Conservation (phyloP, 345 rosid genomes). For the Erodium maritimum region DNA sequence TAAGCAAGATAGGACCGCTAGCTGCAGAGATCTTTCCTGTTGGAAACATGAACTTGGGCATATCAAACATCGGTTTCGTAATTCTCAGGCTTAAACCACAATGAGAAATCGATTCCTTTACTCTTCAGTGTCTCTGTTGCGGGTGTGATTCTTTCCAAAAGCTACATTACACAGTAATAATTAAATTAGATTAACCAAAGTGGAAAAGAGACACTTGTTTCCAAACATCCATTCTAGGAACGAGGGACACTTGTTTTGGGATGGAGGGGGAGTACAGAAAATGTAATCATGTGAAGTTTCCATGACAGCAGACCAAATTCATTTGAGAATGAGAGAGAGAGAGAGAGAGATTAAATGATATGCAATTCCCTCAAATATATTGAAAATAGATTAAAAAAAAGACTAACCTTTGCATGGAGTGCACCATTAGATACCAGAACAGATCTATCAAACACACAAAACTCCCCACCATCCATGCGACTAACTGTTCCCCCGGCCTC, state of each 20-base stretch:
- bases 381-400: background rate
- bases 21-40: constrained; percentile 3
- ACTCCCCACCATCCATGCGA: constrained; percentile 82
- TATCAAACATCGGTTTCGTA: constrained; percentile 52
- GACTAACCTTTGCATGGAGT: constrained; percentile 68
- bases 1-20: constrained; percentile 7
- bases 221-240: no score
- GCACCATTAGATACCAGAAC: constrained; percentile 83
- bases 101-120: constrained; percentile 76
- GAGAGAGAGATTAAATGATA: background rate
- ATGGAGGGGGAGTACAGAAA: no score
- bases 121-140: constrained; percentile 68
- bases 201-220: no score
- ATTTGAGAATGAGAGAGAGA: no score
- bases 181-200: no score
- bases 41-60: background rate
- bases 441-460: constrained; percentile 81
- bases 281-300: no score
- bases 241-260: no score
- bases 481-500: constrained; percentile 90
- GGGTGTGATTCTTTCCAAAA: constrained; percentile 60
- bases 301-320: no score
- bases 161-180: constrained; percentile 35
- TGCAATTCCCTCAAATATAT: background rate
- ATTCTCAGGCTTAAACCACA: constrained; percentile 80